Percentiles rank a stretch among this genome's conserved stretches.
Evolutionary conservation across 2,329 filamentous ascomycete species (phyloP).

Genomic region (Drechslera avenae): DNA sequence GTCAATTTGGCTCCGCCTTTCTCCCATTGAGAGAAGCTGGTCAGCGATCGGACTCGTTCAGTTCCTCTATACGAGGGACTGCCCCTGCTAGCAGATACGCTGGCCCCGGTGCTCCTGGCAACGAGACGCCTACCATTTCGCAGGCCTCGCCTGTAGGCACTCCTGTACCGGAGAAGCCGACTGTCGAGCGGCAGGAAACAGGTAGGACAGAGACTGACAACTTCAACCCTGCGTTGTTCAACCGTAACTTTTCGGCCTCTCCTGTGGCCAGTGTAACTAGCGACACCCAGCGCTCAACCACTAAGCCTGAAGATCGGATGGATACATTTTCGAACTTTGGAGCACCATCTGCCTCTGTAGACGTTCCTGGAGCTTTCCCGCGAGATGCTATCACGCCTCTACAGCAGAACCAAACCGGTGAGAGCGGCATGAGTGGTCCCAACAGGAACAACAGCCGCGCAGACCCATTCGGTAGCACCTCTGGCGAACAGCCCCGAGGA

Average conservation of each 20-base stretch:
- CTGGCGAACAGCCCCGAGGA: conserved; percentile 44
- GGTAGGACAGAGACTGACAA: conserved; percentile 45
- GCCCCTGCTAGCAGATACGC: conserved; percentile 71
- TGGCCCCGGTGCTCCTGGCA: conserved; percentile 54
- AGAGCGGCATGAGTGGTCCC: conserved; percentile 55
- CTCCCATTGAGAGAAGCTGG: conserved; percentile 68
- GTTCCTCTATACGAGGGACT: conserved; percentile 78
- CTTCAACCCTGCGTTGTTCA: conserved; percentile 44
- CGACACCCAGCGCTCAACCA: conserved; percentile 43
- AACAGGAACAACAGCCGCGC: conserved; percentile 49
- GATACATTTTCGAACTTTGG: conserved; percentile 50
- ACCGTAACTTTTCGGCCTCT: conserved; percentile 47
- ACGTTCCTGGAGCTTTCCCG: conserved; percentile 58
- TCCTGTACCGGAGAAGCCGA: conserved; percentile 57
- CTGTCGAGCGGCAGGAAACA: conserved; percentile 43
- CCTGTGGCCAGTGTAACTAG: conserved; percentile 50
- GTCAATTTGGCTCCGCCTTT: conserved; percentile 78
- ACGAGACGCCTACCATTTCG: conserved; percentile 53
- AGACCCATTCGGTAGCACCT: conserved; percentile 49
- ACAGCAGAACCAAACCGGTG: conserved; percentile 55
- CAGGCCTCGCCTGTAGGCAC: conserved; percentile 54
- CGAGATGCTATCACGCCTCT: conserved; percentile 50
- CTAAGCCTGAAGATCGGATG: conserved; percentile 46
- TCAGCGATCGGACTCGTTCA: conserved; percentile 67
- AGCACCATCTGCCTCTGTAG: conserved; percentile 34